Conservation (phyloP, 495 filamentous ascomycete genomes). For the Neurospora sp. region DNA sequence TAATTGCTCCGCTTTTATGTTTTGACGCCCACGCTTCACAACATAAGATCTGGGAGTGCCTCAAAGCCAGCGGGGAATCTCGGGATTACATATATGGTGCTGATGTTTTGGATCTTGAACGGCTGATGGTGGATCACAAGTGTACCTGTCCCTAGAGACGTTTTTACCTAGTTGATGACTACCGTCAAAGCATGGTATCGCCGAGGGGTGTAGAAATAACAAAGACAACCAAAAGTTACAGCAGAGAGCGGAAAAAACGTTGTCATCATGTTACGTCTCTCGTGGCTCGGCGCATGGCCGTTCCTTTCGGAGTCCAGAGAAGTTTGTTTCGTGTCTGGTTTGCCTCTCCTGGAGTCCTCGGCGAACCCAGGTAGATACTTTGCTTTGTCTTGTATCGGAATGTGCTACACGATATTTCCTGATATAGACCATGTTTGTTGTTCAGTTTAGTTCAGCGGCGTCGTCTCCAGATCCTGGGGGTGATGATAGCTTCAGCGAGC, state of each 20-base stretch:
- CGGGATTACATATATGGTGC: neutral
- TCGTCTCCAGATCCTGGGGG: neutral
- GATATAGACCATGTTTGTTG: neutral
- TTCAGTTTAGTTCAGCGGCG: neutral
- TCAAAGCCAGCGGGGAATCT: neutral
- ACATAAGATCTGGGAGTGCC: neutral
- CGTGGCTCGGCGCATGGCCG: neutral
- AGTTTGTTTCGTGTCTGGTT: neutral
- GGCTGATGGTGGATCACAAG: neutral
- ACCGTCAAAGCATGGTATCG: neutral
- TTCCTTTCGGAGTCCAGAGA: neutral
- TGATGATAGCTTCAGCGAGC: neutral
- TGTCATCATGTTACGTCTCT: neutral
- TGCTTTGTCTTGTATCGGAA: neutral
- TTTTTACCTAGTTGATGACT: neutral
- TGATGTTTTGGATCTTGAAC: neutral
- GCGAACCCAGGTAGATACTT: neutral
- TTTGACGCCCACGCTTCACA: neutral
- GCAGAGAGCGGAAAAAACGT: neutral
- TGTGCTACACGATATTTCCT: neutral
- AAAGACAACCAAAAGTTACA: neutral
- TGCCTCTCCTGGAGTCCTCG: neutral
- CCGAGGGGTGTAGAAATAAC: neutral
- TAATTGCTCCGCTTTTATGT: neutral
- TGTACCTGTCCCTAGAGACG: too few relatives aligned